Conservation (phyloP, 2,329 filamentous ascomycete genomes). For the Nothophaeocryptopus gaeumannii region DNA sequence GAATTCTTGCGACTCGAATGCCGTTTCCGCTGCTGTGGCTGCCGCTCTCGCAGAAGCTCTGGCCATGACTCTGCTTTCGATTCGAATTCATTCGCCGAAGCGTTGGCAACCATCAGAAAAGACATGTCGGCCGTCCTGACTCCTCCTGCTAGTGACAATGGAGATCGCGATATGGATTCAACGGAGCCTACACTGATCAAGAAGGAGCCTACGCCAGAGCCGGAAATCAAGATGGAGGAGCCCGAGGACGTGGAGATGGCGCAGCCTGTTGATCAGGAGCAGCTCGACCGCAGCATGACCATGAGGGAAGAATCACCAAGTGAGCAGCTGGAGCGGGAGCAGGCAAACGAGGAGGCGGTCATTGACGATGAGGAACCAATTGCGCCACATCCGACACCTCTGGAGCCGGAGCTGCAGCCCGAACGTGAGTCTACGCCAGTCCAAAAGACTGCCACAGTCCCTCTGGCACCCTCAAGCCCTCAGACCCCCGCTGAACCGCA, state of each 20-base stretch:
- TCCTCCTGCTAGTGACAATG: constrained; percentile 62
- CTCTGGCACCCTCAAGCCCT: constrained; percentile 42
- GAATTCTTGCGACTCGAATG: constrained; percentile 76
- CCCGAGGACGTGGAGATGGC: constrained; percentile 17
- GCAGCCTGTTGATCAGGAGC: constrained; percentile 8
- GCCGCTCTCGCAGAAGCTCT: constrained; percentile 41
- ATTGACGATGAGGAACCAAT: constrained; percentile 21
- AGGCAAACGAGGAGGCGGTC: constrained; percentile 2
- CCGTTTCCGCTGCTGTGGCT: constrained; percentile 64
- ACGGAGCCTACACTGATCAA: constrained; percentile 5
- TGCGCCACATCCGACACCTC: constrained; percentile 22
- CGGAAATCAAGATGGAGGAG: constrained; percentile 13
- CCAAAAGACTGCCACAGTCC: constrained; percentile 19
- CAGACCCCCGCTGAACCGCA: constrained; percentile 25
- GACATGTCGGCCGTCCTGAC: constrained; percentile 48
- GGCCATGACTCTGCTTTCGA: neutral
- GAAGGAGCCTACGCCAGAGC: constrained; percentile 2
- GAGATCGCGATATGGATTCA: constrained; percentile 35
- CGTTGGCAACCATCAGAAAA: constrained; percentile 21
- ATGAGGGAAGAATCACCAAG: constrained; percentile 17
- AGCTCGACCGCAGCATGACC: constrained; percentile 28
- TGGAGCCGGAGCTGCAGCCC: constrained; percentile 12
- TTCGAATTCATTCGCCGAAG: constrained; percentile 17
- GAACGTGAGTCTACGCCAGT: constrained; percentile 8
- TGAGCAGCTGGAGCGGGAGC: neutral